A percentile compares a stretch with the other conserved stretches of the same genome.
Conservation (phyloP, 140 eudicot species). For the Oenanthe javanica region DNA sequence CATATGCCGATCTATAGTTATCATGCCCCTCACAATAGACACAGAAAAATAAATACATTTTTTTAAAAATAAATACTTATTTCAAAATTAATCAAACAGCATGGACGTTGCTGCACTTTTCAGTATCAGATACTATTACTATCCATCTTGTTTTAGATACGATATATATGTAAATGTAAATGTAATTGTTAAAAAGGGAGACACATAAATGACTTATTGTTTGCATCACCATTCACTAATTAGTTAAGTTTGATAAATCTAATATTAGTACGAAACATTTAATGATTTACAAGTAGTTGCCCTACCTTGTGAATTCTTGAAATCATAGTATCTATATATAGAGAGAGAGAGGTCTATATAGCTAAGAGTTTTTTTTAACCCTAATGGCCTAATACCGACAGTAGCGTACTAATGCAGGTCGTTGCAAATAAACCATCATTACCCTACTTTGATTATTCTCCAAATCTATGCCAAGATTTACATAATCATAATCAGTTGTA, state of each 20-base stretch:
- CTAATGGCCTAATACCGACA: too few species aligned
- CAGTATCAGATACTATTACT: too few species aligned
- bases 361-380: neutral
- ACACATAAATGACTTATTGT: neutral
- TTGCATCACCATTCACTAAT: conserved; percentile 2
- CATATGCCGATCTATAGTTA: too few species aligned
- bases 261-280: too few species aligned
- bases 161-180: too few species aligned
- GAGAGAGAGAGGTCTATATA: neutral
- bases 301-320: neutral
- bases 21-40: too few species aligned
- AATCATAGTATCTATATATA: neutral
- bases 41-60: too few species aligned
- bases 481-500: neutral
- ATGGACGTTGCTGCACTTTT: too few species aligned
- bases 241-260: neutral
- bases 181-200: neutral
- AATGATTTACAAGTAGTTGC: neutral
- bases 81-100: too few species aligned
- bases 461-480: neutral
- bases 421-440: neutral
- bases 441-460: neutral
- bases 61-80: too few species aligned
- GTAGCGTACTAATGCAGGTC: too few species aligned
- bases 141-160: too few species aligned